Evolutionary conservation across 768 basidiomycete genomes (phyloP).

Genomic region (Strobilomyces echinocephalus): DNA sequence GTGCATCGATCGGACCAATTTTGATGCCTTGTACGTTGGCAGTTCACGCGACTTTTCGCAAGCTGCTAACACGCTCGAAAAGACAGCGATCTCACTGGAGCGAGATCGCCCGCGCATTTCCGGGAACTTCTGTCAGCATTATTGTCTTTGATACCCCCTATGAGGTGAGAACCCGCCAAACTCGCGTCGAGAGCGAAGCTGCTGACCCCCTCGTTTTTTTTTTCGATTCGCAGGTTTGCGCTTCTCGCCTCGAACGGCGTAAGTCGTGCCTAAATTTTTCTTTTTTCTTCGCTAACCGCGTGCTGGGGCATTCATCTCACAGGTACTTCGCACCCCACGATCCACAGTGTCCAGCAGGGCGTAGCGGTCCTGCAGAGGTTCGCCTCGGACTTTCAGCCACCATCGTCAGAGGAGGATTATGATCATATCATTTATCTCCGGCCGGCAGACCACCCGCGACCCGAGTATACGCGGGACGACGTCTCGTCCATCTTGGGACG

Average conservation of each 20-base stretch:
- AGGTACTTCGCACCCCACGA: conserved; percentile 78
- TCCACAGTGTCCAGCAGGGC: conserved; percentile 55
- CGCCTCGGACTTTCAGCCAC: conserved; percentile 53
- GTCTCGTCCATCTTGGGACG: conserved; percentile 49
- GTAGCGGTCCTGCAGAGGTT: conserved; percentile 62
- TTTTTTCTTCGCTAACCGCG: conserved; percentile 8
- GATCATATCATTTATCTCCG: conserved; percentile 47
- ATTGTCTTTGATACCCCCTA: conserved; percentile 77
- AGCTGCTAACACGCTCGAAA: conserved; percentile 5
- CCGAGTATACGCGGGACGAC: conserved; percentile 48
- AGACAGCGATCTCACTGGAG: conserved; percentile 77
- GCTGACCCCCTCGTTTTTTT: conserved; percentile 11
- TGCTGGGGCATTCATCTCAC: conserved; percentile 11
- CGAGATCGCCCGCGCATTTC: conserved; percentile 62
- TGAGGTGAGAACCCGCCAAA: conserved; percentile 43
- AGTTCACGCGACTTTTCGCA: background rate
- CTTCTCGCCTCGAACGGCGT: conserved; percentile 56
- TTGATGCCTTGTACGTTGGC: conserved; percentile 54
- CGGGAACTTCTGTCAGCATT: conserved; percentile 61
- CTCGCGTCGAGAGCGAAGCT: conserved; percentile 3
- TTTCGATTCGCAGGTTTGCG: conserved; percentile 50
- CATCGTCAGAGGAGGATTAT: conserved; percentile 57
- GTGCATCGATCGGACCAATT: conserved; percentile 76
- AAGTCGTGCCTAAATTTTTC: conserved; percentile 28
- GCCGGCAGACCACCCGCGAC: conserved; percentile 35